phyloP scores from a whole-genome alignment of 306 rosid species.

The Casuarina equisetifolia region DNA sequence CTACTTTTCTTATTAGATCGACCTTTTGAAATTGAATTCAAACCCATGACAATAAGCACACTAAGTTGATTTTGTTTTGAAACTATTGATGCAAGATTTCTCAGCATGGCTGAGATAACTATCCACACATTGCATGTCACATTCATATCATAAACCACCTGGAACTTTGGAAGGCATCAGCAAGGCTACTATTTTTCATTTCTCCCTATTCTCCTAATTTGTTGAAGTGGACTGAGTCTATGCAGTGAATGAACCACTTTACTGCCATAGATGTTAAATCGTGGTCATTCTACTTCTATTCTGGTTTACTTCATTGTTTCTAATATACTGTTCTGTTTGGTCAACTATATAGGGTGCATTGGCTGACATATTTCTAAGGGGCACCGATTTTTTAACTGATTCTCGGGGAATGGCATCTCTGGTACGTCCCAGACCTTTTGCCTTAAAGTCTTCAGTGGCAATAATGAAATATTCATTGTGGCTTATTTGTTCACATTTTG shows the following conservation, averaged over 20 bases:
- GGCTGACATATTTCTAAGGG: conserved; percentile 84
- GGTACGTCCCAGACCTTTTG: conserved; percentile 40
- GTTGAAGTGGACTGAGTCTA: not conserved
- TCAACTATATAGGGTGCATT: conserved; percentile 67
- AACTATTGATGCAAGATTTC: not conserved
- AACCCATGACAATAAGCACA: not conserved
- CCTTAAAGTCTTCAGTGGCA: conserved; percentile 2
- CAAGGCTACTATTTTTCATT: not conserved
- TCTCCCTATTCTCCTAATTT: not conserved
- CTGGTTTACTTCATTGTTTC: conserved; percentile 9
- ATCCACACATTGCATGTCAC: not conserved
- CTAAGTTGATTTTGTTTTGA: conserved; percentile 7
- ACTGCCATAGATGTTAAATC: not conserved
- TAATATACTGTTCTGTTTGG: conserved; percentile 2
- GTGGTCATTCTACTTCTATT: not conserved
- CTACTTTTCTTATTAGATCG: too few species aligned
- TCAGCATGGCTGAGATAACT: not conserved
- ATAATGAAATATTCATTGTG: conserved; percentile 4
- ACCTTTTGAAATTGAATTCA: too few species aligned
- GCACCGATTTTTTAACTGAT: conserved; percentile 68
- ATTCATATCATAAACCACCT: not conserved
- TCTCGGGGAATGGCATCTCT: conserved; percentile 92
- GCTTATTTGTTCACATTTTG: too few species aligned
- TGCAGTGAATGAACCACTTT: not conserved
- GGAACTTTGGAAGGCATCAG: not conserved